A percentile compares a stretch with the other conserved stretches of the same genome.
These are phyloP conservation scores for Rhododendron griersonianum DNA, from an alignment of 148 eudicot species.

Conservation along the genomic window DNA sequence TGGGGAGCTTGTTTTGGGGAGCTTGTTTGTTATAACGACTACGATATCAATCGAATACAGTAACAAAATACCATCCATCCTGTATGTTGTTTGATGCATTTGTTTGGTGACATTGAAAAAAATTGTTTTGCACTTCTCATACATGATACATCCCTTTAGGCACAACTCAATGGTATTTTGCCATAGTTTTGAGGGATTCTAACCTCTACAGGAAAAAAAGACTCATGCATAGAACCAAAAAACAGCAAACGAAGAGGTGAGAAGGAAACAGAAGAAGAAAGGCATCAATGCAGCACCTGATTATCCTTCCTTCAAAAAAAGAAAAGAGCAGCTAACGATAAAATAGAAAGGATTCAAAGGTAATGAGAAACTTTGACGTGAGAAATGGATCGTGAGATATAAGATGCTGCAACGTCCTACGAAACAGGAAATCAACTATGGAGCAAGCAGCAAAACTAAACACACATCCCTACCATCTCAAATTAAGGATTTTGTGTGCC, in stretches of 20 bases:
- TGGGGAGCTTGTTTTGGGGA: background rate
- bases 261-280: background rate
- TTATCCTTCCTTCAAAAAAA: background rate
- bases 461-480: background rate
- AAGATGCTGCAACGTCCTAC: background rate
- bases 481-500: background rate
- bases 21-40: background rate
- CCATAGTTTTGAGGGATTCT: too few species aligned
- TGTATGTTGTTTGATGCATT: too few species aligned
- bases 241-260: background rate
- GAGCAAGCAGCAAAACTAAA: background rate
- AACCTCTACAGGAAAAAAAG: too few species aligned
- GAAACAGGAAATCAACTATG: background rate
- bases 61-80: background rate
- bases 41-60: background rate
- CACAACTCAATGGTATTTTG: too few species aligned
- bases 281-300: background rate
- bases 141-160: too few species aligned
- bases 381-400: background rate
- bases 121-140: too few species aligned
- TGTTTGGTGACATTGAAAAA: too few species aligned
- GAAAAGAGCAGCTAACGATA: background rate
- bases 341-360: background rate
- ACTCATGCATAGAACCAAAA: background rate
- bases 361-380: background rate